These are phyloP conservation scores for Paecilomyces sp. DNA, from an alignment of 2,329 filamentous ascomycete genomes.

Conservation along the genomic window DNA sequence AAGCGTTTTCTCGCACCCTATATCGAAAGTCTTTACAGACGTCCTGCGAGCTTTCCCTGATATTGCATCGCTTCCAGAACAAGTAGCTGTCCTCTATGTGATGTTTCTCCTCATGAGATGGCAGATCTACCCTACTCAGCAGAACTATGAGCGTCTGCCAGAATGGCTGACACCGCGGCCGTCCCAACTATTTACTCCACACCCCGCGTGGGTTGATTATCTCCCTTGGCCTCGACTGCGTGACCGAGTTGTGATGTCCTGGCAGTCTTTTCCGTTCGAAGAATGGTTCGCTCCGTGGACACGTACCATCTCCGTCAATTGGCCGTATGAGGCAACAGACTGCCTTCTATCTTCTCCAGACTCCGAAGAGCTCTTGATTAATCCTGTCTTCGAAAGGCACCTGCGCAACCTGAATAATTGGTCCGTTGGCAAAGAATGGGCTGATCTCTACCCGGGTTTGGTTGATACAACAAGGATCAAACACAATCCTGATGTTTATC, in stretches of 20 bases:
- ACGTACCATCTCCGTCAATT: conserved; percentile 68
- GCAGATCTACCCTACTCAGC: conserved; percentile 70
- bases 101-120: conserved; percentile 87
- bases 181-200: conserved; percentile 58
- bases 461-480: conserved; percentile 34
- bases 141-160: conserved; percentile 73
- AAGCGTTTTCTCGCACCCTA: conserved; percentile 59
- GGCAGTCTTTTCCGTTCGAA: conserved; percentile 60
- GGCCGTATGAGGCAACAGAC: conserved; percentile 72
- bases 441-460: conserved; percentile 55
- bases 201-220: conserved; percentile 78
- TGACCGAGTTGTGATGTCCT: conserved; percentile 52
- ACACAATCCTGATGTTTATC: conserved; percentile 1
- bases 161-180: conserved; percentile 62
- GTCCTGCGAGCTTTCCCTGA: conserved; percentile 78
- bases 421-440: conserved; percentile 66
- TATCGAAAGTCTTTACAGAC: conserved; percentile 80
- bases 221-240: conserved; percentile 73
- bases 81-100: conserved; percentile 71
- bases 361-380: conserved; percentile 65
- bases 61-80: conserved; percentile 70
- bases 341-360: conserved; percentile 51
- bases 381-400: conserved; percentile 80
- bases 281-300: conserved; percentile 81
- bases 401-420: conserved; percentile 70